Evolutionary conservation across 78 protist species (phyloP).

Genomic region (Dictyostelium capitatum): DNA sequence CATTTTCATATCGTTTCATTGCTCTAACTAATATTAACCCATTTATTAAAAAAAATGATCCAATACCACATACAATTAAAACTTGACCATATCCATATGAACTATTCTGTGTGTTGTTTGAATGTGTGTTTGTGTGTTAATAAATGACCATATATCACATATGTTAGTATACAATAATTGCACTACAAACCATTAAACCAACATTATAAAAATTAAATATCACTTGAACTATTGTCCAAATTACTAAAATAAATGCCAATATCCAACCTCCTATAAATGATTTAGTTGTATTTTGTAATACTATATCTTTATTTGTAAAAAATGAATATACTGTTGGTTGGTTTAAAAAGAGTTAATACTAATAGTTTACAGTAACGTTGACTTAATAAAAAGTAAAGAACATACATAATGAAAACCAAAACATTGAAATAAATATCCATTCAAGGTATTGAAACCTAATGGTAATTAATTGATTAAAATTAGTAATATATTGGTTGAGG

Average conservation of each 20-base stretch:
- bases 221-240: neutral
- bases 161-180: too few relatives aligned
- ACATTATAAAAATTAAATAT: conserved; percentile 12
- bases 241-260: neutral
- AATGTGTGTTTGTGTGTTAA: too few relatives aligned
- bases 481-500: too few relatives aligned
- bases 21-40: neutral
- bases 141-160: too few relatives aligned
- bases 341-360: neutral
- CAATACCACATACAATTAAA: neutral
- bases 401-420: neutral
- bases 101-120: neutral
- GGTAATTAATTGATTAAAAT: too few relatives aligned
- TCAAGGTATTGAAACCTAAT: neutral
- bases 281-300: neutral
- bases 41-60: conserved; percentile 6
- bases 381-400: neutral
- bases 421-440: neutral
- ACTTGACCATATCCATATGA: conserved; percentile 7
- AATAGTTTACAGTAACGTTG: too few relatives aligned
- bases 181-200: neutral
- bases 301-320: neutral
- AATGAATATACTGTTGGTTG: neutral
- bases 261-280: neutral
- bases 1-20: neutral